Evolutionary conservation across 345 rosid species (phyloP).

Genomic region (Lagerstroemia speciosa): DNA sequence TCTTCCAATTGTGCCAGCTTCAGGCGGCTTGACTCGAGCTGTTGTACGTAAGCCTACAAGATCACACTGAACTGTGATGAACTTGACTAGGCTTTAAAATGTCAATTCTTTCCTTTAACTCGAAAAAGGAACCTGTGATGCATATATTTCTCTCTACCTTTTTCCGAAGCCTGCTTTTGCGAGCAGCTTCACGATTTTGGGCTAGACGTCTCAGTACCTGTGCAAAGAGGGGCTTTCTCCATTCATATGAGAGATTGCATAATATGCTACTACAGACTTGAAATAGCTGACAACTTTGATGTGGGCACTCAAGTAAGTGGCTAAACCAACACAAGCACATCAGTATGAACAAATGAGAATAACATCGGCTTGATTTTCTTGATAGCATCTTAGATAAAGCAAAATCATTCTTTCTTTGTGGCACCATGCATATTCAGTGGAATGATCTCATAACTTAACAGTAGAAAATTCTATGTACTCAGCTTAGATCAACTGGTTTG

Average conservation of each 20-base stretch:
- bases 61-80: constrained; percentile 4
- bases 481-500: too few species aligned
- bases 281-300: neutral
- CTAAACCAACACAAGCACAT: neutral
- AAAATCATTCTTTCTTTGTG: too few species aligned
- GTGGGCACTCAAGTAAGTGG: neutral
- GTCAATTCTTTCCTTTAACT: neutral
- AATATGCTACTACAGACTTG: neutral
- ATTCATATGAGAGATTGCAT: neutral
- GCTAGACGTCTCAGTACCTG: constrained; percentile 73
- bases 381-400: too few species aligned
- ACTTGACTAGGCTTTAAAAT: neutral
- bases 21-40: constrained; percentile 66
- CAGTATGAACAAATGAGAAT: neutral
- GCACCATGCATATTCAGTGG: too few species aligned
- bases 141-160: constrained; percentile 37
- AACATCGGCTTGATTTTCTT: too few species aligned
- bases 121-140: neutral
- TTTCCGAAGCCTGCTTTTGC: constrained; percentile 83
- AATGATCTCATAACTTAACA: too few species aligned
- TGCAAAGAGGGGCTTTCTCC: constrained; percentile 1
- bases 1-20: constrained; percentile 69
- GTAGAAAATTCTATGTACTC: too few species aligned
- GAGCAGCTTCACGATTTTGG: constrained; percentile 92
- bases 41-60: constrained; percentile 74